Evolutionary conservation across 306 rosid genomes (phyloP), one percentile per base, ranked within the genome.

Genomic region (Quercus ilex): DNA sequence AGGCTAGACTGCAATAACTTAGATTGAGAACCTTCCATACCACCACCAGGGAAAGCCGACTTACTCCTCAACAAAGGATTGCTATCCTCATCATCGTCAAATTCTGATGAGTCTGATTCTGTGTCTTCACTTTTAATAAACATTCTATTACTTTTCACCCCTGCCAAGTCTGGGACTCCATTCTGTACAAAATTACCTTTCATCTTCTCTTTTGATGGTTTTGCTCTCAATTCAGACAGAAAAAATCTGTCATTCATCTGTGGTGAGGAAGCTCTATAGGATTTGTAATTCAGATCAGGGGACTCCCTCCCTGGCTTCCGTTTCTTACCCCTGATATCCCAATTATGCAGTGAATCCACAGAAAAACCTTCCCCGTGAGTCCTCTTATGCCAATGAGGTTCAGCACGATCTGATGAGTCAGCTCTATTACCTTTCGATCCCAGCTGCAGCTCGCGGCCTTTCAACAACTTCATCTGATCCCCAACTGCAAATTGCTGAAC

Each of bases 21-120:
- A 64, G 77, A 62, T 73, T 65, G 91, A 76, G 93, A 88, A 84
- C 90, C 85, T 87, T 88, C 91, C 76, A 76, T 88, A 78, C 83
- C 62, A 63, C 82, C 90, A 83, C 85, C 67, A 17, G 89, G 84
- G 86, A 90, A 93, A 78, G 97, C 85, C 79, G 84, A 80, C 83
- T 91, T 93, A 62, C 92, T 91, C 82, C 88, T 92, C 89, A 89
- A 78, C 78, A 90, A 83, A 67, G 92, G 92, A 92, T 86, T 90
- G 81, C 79, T 64, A 85, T 90, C 94, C 79, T 91, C 98, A 73
- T 91, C 97, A 67, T 93, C 96, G 28, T 89, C 91, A 82, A 85
- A 81, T 77, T 93, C 99, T 5, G 97, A 91, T n/a, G 99, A 93
- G 79, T 93, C 98, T 28, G 98, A 93, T 80, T 96, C 99, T 15